Conservation (phyloP, 2,329 filamentous ascomycete genomes). For the Fusarium sp. region DNA sequence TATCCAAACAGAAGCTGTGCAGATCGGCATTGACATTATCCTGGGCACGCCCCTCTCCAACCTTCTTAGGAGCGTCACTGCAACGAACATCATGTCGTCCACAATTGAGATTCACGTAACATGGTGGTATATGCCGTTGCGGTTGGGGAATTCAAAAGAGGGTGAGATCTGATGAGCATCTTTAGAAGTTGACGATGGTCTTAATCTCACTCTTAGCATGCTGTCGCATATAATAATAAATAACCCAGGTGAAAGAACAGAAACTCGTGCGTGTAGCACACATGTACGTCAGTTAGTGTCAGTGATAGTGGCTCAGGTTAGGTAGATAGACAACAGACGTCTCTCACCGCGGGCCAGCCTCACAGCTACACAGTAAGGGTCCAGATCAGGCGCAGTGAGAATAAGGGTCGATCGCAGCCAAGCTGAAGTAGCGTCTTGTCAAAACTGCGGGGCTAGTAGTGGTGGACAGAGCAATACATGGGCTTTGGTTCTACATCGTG, state of each 20-base stretch:
- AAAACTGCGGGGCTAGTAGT: constrained; percentile 9
- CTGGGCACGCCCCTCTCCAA: constrained; percentile 2
- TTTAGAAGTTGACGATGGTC: no score
- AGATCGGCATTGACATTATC: neutral
- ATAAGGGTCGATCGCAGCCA: constrained; percentile 24
- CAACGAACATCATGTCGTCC: constrained; percentile 18
- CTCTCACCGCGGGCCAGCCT: constrained; percentile 25
- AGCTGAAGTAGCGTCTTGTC: constrained; percentile 1
- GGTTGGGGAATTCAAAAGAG: neutral
- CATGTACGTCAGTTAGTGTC: neutral
- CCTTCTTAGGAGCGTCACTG: constrained; percentile 2
- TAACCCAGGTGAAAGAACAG: neutral
- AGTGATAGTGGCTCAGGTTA: neutral
- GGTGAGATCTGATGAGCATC: neutral
- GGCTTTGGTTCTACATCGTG: neutral
- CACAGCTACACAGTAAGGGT: constrained; percentile 1
- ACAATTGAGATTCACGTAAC: constrained; percentile 7
- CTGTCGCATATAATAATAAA: neutral
- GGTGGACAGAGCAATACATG: neutral
- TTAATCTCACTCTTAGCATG: neutral
- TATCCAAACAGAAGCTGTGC: neutral
- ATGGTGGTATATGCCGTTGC: constrained; percentile 1
- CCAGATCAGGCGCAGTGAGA: constrained; percentile 14
- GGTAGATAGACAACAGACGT: neutral
- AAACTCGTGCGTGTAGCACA: constrained; percentile 5